Evolutionary conservation across 805 yeast genomes (phyloP).

Genomic region (Cyberlindnera suaveolens): DNA sequence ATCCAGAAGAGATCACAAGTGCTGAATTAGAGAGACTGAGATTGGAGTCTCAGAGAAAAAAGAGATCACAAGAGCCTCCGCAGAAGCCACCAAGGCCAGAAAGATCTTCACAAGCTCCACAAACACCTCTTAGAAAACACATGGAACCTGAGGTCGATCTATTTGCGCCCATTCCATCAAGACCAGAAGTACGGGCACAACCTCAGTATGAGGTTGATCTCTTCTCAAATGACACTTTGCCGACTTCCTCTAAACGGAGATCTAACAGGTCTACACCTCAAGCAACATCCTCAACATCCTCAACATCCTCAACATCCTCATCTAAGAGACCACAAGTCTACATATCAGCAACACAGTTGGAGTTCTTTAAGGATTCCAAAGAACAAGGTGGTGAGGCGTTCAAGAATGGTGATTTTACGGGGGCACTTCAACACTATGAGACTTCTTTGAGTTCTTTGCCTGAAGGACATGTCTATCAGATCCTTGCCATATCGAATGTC

Average conservation of each 20-base stretch:
- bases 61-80: slow-evolving; percentile 4
- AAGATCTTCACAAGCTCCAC: slow-evolving; percentile 4
- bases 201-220: slow-evolving; percentile 5
- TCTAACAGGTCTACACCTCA: slow-evolving; percentile 5
- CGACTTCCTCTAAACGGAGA: slow-evolving; percentile 20
- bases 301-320: slow-evolving; percentile 1
- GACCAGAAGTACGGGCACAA: not conserved
- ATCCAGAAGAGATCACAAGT: slow-evolving; percentile 39
- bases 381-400: slow-evolving; percentile 57
- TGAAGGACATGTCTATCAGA: slow-evolving; percentile 51
- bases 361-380: slow-evolving; percentile 41
- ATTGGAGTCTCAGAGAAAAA: slow-evolving; percentile 1
- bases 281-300: slow-evolving; percentile 1
- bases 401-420: slow-evolving; percentile 74
- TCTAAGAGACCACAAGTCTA: slow-evolving; percentile 9
- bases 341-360: slow-evolving; percentile 19
- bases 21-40: slow-evolving; percentile 14
- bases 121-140: slow-evolving; percentile 1
- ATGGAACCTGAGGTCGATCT: slow-evolving; percentile 11
- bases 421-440: slow-evolving; percentile 57
- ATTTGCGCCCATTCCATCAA: slow-evolving; percentile 14
- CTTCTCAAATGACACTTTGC: slow-evolving; percentile 18
- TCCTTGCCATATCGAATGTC: slow-evolving; percentile 71
- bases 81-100: slow-evolving; percentile 6
- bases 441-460: slow-evolving; percentile 57